Evolutionary conservation across 1,139 yeast genomes (phyloP).

Genomic region (Candida pseudoviswanathii): DNA sequence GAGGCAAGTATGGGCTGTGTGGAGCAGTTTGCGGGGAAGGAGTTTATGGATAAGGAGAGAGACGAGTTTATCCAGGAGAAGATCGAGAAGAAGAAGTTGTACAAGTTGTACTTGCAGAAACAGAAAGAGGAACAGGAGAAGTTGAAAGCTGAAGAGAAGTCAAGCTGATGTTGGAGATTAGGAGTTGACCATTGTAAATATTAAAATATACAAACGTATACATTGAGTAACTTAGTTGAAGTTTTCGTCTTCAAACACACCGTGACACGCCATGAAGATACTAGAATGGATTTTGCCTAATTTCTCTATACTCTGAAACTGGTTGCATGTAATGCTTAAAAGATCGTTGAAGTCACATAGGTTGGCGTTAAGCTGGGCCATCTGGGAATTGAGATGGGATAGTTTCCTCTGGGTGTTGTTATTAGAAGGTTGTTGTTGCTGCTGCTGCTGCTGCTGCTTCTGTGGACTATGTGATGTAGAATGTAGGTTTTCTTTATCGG

Average conservation of each 20-base stretch:
- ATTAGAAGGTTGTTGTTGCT: background rate
- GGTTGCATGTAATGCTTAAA: constrained; percentile 55
- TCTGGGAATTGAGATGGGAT: constrained; percentile 62
- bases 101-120: constrained; percentile 13
- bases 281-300: constrained; percentile 66
- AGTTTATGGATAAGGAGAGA: constrained; percentile 71
- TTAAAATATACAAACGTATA: background rate
- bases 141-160: background rate
- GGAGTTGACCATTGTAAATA: background rate
- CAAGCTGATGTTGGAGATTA: no score
- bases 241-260: constrained; percentile 57
- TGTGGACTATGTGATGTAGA: background rate
- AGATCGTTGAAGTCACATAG: constrained; percentile 57
- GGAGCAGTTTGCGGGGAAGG: constrained; percentile 62
- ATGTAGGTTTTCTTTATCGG: background rate
- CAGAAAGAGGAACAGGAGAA: constrained; percentile 5
- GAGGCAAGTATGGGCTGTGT: constrained; percentile 54
- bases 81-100: constrained; percentile 35
- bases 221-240: constrained; percentile 13
- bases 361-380: constrained; percentile 64
- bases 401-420: constrained; percentile 47
- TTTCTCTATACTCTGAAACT: constrained; percentile 56
- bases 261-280: constrained; percentile 64
- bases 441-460: background rate
- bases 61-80: constrained; percentile 63